A percentile compares a stretch with the other conserved stretches of the same genome.
Evolutionary conservation across 306 rosid species (phyloP).

Genomic region (Fragaria vesca): DNA sequence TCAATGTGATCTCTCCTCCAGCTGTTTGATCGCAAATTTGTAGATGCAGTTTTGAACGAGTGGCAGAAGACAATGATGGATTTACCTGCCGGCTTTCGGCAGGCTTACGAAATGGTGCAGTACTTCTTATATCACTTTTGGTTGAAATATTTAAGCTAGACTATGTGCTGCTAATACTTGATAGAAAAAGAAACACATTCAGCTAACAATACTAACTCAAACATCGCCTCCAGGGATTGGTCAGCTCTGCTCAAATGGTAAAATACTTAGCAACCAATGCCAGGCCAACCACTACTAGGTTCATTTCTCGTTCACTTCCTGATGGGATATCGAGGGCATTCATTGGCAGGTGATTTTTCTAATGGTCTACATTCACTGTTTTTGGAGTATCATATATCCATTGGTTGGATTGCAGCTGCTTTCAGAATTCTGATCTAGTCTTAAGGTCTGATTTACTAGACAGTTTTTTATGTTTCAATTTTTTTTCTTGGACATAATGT

Average conservation of each 20-base stretch:
- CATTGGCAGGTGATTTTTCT: constrained; percentile 80
- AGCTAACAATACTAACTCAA: constrained; percentile 33
- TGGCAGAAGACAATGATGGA: constrained; percentile 96
- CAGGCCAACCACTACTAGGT: constrained; percentile 83
- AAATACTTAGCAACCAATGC: constrained; percentile 79
- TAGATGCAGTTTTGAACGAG: constrained; percentile 89
- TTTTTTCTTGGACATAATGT: not conserved
- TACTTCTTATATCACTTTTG: constrained; percentile 25
- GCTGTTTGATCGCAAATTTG: constrained; percentile 94
- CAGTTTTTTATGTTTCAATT: not conserved
- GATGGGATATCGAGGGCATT: constrained; percentile 86
- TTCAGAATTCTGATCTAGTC: not conserved
- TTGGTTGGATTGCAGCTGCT: not conserved
- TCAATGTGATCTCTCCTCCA: constrained; percentile 39
- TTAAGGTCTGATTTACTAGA: not conserved
- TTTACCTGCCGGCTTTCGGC: constrained; percentile 97
- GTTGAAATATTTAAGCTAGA: not conserved
- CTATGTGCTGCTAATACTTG: not conserved
- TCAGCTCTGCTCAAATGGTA: constrained; percentile 99
- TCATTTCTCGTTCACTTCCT: constrained; percentile 70
- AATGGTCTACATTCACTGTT: not conserved
- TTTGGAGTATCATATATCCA: not conserved
- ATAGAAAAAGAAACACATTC: constrained; percentile 1
- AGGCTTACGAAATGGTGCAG: constrained; percentile 92
- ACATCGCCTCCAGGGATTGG: constrained; percentile 68